Base-by-base conservation (phyloP, 768 basidiomycete species). In the Thelephora aurantiotincta region DNA sequence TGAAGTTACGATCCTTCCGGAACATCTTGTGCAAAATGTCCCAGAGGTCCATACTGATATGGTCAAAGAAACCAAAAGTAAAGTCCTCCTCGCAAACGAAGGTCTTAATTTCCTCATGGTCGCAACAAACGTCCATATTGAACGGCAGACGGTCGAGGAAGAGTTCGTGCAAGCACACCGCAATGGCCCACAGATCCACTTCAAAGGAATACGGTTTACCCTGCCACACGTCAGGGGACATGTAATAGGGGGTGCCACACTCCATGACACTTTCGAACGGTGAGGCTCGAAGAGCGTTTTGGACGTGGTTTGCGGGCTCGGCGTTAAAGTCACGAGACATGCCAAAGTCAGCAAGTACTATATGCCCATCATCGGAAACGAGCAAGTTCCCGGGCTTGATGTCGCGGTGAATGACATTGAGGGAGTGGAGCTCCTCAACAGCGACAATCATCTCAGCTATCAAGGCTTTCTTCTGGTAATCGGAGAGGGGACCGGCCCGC, bases 181-280 rank as follows among this genome's bases (percentile, higher is more conserved):
- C 70, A 23, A 68, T 60, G 6, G 65, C 65, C 71, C 71, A 73
- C 20, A 69, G 61, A 50, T 73, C 71, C 11, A 63, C 68, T 48
- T 61, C 63, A 33, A 68, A 67, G 19, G 67, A 67, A 54, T 71
- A 71, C 49, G 65, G 64, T 49, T 68, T 65, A 45, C 63, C 57
- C 46, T 63, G 64, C 42, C 67, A 67, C 5, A 72, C 64, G 51
- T 72, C 70, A 6, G 70, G 70, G 12, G 70, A 66, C 63, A 68
- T 66, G 65, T 68, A 72, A 50, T 69, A 68, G 7, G 68, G 68
- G 36, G 69, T 71, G 26, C 70, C 68, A n/a, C 52, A 69, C 59
- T 18, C 9, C 14, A 26, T 36, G 11, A 23, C 22, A 26, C 18
- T 42, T 22, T 35, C 22, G 13, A 45, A 41, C 38, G 38, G 18